Base-by-base conservation (phyloP, 2,329 filamentous ascomycete genomes). In the Colletotrichum paranaense region DNA sequence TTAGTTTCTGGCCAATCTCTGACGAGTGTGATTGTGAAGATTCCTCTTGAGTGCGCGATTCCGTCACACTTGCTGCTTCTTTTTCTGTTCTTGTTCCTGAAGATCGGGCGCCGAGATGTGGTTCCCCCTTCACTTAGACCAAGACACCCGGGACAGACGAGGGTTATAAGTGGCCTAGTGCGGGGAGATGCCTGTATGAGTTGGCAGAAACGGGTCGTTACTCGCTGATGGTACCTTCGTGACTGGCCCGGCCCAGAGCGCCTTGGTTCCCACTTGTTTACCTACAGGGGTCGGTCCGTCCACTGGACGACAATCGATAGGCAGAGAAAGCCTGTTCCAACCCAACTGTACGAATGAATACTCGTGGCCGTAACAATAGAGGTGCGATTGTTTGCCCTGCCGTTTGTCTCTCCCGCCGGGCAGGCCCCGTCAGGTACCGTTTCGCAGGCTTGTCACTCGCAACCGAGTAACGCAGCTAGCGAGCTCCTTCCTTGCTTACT, bases 171-270 rank as follows among this genome's bases (percentile, higher is more conserved):
- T 60, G 60, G 63, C 28, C 58, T 19, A 46, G 68, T 72, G 72
- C 72, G 72, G 72, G 68, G 72, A 58, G 68, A 68, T 74, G 72
- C 72, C 68, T 72, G 68, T 62, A 57, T 74, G 72, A 74, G 72
- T 53, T 74, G 72, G 72, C 68, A 74, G 56, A 32, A 52, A 68
- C 46, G 68, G 65, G 32, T 55, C 52, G 22, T 24, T 68, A 26
- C 38, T 42, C 38, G 38, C 38, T 42, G 38, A 19, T 42, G 7
- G 42, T 6, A 26, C 55, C 26, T 52, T 22, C 56, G 46, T 70
- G 55, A 73, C 71, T 73, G 71, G 62, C 26, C 67, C 56, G 67
- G 67, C 67, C 57, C 22, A 73, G 67, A 71, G 56, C 60, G 56
- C 60, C 67, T 65, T 65, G 6, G 46, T 56, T 56, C 70, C 67